Conservation (phyloP, 345 rosid genomes). For the Salix brachista region DNA sequence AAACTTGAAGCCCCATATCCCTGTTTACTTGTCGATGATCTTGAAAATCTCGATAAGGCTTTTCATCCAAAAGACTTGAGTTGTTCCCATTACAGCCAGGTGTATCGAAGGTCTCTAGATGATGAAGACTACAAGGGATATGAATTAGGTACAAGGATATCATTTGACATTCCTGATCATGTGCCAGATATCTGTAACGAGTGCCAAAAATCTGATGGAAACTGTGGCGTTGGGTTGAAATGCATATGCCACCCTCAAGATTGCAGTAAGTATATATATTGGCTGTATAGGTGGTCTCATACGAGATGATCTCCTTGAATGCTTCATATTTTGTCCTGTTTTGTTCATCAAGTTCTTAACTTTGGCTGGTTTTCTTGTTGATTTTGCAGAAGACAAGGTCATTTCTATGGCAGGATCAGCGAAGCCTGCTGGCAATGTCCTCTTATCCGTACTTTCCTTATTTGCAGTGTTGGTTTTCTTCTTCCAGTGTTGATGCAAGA, state of each 20-base stretch:
- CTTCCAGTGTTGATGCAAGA: not conserved
- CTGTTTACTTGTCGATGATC: conserved; percentile 31
- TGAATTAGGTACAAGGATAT: conserved; percentile 40
- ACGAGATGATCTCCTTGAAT: not conserved
- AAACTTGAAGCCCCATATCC: conserved; percentile 12
- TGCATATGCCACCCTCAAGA: conserved; percentile 65
- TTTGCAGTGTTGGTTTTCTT: conserved; percentile 3
- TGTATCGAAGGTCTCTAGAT: conserved; percentile 17
- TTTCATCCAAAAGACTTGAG: conserved; percentile 41
- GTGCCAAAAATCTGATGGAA: conserved; percentile 57
- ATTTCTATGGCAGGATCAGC: conserved; percentile 22
- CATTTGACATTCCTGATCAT: conserved; percentile 56
- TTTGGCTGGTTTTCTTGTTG: not conserved
- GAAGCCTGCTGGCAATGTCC: not conserved
- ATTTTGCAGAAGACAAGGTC: conserved; percentile 45
- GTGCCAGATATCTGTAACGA: conserved; percentile 51
- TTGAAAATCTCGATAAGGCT: conserved; percentile 18
- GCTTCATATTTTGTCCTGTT: not conserved
- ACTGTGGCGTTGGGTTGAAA: conserved; percentile 55
- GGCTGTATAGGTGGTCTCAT: too few species aligned
- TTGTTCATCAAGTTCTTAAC: not conserved
- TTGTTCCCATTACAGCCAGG: conserved; percentile 34
- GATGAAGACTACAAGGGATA: conserved; percentile 15
- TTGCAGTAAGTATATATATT: conserved; percentile 46
- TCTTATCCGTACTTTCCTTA: conserved; percentile 17